Conservation (phyloP, 2,329 filamentous ascomycete species). For the Colletotrichum acutatum region DNA sequence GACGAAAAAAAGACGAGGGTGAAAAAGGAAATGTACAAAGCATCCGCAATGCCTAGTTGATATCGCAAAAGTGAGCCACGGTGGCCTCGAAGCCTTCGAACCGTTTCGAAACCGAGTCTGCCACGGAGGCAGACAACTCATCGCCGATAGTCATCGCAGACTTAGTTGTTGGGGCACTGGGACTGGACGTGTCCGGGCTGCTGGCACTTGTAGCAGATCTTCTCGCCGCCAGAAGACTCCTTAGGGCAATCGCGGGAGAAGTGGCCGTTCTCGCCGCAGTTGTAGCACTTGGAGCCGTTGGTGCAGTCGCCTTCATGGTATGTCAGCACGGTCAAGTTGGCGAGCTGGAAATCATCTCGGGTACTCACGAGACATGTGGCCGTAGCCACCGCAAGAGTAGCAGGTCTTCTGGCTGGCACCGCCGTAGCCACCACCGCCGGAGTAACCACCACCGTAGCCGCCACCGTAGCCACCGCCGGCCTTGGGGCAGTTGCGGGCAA, state of each 20-base stretch:
- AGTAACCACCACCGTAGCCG: constrained; percentile 57
- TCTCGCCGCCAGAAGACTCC: constrained; percentile 86
- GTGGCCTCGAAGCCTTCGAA: constrained; percentile 20
- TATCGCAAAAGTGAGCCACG: constrained; percentile 26
- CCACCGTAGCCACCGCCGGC: constrained; percentile 63
- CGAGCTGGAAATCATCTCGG: not conserved
- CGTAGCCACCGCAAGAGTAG: constrained; percentile 97
- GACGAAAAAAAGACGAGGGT: constrained; percentile 12
- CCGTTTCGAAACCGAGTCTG: constrained; percentile 23
- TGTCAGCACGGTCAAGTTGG: constrained; percentile 19
- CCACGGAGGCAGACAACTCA: constrained; percentile 28
- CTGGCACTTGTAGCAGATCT: constrained; percentile 98
- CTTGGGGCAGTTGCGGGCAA: constrained; percentile 89
- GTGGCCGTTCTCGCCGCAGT: constrained; percentile 94
- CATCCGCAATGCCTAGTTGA: constrained; percentile 33
- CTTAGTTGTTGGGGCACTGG: constrained; percentile 86
- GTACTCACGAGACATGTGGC: constrained; percentile 87
- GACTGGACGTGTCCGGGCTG: constrained; percentile 90
- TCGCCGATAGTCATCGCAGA: constrained; percentile 34
- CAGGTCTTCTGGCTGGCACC: constrained; percentile 81
- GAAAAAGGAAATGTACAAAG: constrained; percentile 33
- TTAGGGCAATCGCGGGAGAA: constrained; percentile 96
- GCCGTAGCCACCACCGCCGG: constrained; percentile 58
- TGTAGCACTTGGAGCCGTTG: constrained; percentile 99
- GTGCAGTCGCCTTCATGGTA: constrained; percentile 82